Conservation (phyloP, 1,284 basidiomycete genomes). For the Marasmius fiardii region DNA sequence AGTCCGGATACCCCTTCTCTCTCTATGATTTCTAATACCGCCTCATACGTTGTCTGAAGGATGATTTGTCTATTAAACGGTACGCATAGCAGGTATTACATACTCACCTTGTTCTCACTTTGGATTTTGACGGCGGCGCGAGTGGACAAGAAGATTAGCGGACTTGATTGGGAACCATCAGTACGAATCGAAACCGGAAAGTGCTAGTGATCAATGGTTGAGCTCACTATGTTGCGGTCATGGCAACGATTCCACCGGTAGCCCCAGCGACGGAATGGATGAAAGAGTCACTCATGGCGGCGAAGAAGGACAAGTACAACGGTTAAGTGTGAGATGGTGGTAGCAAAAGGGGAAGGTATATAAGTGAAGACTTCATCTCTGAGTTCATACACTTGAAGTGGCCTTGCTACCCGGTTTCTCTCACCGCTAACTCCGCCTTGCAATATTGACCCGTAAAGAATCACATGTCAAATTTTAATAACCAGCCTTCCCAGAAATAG, state of each 20-base stretch:
- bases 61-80: slow-evolving; percentile 1
- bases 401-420: too few species aligned
- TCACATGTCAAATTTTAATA: neutral
- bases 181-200: slow-evolving; percentile 10
- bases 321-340: slow-evolving; percentile 1
- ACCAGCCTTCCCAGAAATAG: neutral
- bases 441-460: too few species aligned
- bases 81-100: neutral
- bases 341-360: slow-evolving; percentile 6
- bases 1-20: slow-evolving; percentile 84
- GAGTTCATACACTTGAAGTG: too few species aligned
- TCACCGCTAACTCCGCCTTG: too few species aligned
- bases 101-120: slow-evolving; percentile 63
- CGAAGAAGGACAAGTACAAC: neutral
- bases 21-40: slow-evolving; percentile 75
- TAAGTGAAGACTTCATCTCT: neutral
- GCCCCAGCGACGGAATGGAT: slow-evolving; percentile 92
- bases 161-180: slow-evolving; percentile 49
- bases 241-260: slow-evolving; percentile 87
- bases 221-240: slow-evolving; percentile 80
- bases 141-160: slow-evolving; percentile 90
- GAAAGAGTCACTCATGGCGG: slow-evolving; percentile 71
- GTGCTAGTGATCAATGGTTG: slow-evolving; percentile 1
- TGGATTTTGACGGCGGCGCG: slow-evolving; percentile 90
- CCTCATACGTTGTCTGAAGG: slow-evolving; percentile 50